phyloP scores from a whole-genome alignment of 2,329 filamentous ascomycete genomes.

The Aurifilum marmelostoma region DNA sequence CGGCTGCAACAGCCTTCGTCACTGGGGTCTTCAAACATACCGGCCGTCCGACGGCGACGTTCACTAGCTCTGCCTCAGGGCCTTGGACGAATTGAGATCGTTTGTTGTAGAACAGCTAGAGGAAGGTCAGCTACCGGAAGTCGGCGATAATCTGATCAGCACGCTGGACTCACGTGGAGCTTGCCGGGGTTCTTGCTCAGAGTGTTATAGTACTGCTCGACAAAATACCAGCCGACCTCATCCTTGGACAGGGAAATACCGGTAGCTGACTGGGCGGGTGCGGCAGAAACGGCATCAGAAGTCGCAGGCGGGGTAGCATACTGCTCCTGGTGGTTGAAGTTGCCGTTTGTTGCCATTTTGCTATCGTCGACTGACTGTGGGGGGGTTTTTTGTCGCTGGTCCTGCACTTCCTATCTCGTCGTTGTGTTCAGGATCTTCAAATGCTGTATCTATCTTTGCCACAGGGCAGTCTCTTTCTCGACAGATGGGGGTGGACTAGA shows the following conservation, averaged over 20 bases:
- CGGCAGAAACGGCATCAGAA: conserved; percentile 38
- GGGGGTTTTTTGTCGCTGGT: neutral
- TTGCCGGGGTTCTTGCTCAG: conserved; percentile 93
- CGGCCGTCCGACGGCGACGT: conserved; percentile 84
- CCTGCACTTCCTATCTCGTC: neutral
- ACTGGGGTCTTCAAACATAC: conserved; percentile 54
- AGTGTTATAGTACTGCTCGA: conserved; percentile 98
- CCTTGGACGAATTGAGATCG: conserved; percentile 94
- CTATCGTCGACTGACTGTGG: conserved; percentile 29
- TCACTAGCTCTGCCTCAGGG: conserved; percentile 83
- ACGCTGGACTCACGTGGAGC: conserved; percentile 66
- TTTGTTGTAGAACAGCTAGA: conserved; percentile 90
- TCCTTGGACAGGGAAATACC: conserved; percentile 69
- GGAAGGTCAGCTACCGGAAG: conserved; percentile 3
- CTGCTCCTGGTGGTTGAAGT: conserved; percentile 50
- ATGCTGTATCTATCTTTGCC: neutral
- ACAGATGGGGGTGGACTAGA: conserved; percentile 1
- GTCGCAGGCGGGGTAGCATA: conserved; percentile 40
- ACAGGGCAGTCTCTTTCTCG: neutral
- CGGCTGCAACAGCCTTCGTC: neutral
- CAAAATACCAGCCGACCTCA: conserved; percentile 99
- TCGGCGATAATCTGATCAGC: neutral
- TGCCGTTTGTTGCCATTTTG: conserved; percentile 63
- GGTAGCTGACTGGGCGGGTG: conserved; percentile 32
- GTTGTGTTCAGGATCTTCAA: neutral